Percentiles rank a stretch among this genome's conserved stretches.
Evolutionary conservation across 1,284 basidiomycete species (phyloP).

Genomic region (Trichosporon faecale): DNA sequence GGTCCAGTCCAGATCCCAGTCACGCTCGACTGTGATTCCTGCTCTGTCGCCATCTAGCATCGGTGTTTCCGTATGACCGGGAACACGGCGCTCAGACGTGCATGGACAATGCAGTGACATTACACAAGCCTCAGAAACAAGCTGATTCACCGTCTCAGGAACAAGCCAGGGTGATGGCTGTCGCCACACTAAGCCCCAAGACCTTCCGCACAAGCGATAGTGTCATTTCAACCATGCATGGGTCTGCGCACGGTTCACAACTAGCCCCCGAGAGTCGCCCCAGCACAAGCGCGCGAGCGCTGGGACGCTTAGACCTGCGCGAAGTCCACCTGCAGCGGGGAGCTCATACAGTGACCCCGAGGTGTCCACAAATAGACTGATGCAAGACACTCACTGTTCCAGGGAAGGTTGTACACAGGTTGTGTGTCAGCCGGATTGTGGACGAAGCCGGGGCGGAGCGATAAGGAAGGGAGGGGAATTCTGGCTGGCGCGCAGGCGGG

Average conservation of each 20-base stretch:
- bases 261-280: not conserved
- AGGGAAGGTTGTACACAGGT: not conserved
- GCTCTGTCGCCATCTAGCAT: not conserved
- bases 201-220: not conserved
- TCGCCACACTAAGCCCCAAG: not conserved
- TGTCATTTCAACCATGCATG: not conserved
- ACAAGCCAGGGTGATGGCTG: not conserved
- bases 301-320: not conserved
- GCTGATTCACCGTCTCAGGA: not conserved
- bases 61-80: not conserved
- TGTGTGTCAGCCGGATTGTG: not conserved
- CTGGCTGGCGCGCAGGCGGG: not conserved
- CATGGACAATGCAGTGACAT: not conserved
- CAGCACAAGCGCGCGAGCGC: not conserved
- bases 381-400: not conserved
- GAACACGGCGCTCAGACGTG: not conserved
- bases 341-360: not conserved
- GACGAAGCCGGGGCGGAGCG: not conserved
- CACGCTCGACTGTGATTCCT: not conserved
- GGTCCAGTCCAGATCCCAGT: not conserved
- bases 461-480: not conserved
- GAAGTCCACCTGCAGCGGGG: not conserved
- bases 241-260: not conserved
- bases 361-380: not conserved
- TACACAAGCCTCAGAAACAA: not conserved